Base-by-base conservation (phyloP, 2,329 filamentous ascomycete species). In the Neoarthrinium moseri region DNA sequence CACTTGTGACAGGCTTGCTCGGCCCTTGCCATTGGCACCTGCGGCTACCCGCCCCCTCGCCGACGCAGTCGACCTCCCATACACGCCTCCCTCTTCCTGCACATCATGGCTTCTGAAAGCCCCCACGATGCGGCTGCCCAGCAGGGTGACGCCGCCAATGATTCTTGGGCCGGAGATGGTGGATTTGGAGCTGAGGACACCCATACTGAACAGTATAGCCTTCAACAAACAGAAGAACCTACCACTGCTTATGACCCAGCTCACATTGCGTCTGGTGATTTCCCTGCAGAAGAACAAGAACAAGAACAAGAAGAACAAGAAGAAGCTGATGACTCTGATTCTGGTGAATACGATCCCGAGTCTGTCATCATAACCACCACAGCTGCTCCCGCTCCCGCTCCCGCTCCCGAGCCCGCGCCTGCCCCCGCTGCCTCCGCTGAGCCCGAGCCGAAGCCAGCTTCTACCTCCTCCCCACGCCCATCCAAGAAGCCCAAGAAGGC, bases 401-500 rank as follows among this genome's bases (percentile, higher is more conserved):
- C 41, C 18, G 45, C 45, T 30, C 43, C 56, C 49, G 64, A 66
- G 52, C 59, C 56, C 33, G 32, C 41, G 21, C 35, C 48, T 21
- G 41, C 42, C 33, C 29, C 40, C n/a, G 26, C 26, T 21, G 12
- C 41, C 18, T 40, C 45, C 27, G 45, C 56, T 49, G 64, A 66
- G 52, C 59, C 56, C 33, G n/a, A n/a, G n/a, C 37, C 37, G 20
- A 18, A 26, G 13, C 55, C 54, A 24, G 52, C 55, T 21, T 58
- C 61, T 29, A 40, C 48, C 29, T 59, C 62, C 37, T 64, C 60
- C 46, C 61, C 61, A 53, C 69, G 66, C 51, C 70, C 64, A 46
- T 64, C 61, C 56, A 77, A 70, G 61, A 86, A 85, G 64, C 81
- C 77, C 26, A 81, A 80, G 63, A 80, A 74, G 50, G 74, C 77